Base-by-base conservation (phyloP, 2,329 filamentous ascomycete genomes). In the Akanthomyces dipterigenus region DNA sequence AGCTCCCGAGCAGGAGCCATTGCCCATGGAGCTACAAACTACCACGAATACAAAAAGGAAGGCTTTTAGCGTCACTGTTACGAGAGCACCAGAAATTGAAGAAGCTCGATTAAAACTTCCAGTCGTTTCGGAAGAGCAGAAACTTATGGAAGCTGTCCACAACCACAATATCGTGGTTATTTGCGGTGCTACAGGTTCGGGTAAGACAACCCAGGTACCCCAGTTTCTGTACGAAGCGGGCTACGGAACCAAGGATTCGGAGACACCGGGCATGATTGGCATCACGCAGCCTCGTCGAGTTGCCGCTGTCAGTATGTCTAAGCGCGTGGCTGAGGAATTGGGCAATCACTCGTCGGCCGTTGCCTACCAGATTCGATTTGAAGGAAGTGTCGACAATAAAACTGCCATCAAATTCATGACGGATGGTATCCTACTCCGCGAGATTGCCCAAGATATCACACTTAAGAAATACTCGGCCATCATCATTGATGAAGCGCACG, bases 341-440 rank as follows among this genome's bases (percentile, higher is more conserved):
- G 92, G 91, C 1, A 81, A 89, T 51, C 85, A 88, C 67, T 87
- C 86, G n/a, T 80, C 88, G 28, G 83, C 84, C 53, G 93, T 99
- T 7, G 91, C 90, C 5, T 96, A 98, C 72, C 95, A 93, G 72
- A 97, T 99, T 68, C 89, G 96, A 26, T 99, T 98, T 66, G 95
- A 99, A 70, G 91, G 89, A 55, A 93, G 88, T 0, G 87, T 89
- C 1, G 85, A 87, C 54, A 80, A 86, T 31, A 88, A 91, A 57
- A 99, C 95, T 0, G 89, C 91, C 6, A 85, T 99, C 72, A 99
- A 99, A 73, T 99, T 98, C 76, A 97, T 99, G 93, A 99, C 95
- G 0, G 95, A 99, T 73, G 95, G 95, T 82, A 92, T 99, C 31
- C 79, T 99, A 63, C 82, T 99, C 11, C 88, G 95, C 61, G 95